Evolutionary conservation across 2,329 filamentous ascomycete species (phyloP), one percentile per base, ranked within the genome.

Genomic region (Thielaviopsis punctulata): DNA sequence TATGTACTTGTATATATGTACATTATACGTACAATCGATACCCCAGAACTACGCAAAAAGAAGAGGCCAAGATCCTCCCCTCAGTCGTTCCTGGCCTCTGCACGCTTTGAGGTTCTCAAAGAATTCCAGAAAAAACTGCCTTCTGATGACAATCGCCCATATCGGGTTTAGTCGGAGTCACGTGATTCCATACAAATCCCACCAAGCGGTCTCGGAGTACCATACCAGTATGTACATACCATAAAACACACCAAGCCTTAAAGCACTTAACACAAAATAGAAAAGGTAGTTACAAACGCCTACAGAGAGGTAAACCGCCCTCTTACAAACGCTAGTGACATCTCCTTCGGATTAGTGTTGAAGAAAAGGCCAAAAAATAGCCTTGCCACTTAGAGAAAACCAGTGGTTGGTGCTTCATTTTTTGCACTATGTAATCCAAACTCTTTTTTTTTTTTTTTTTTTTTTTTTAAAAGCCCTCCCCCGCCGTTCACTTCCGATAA

Each of bases 191-290:
- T 3, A 9, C 2, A n/a, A 15, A 36, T 36, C 30, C 30, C 30
- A 5, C 9, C 41, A n/a, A 54, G 52, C 52, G 52, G 39, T 54
- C 27, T 54, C 52, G 52, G 52, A 54, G 52, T 46, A 22, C 10
- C 43, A 21, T 22, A 23, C 49, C 27, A 21, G 7, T 6, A 12
- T 12, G 15, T 15, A 36, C 10, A 33, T 10, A 33, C 10, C 10
- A 33, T 33, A 27, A 27, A 27, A 10, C 5, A 27, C 6, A 27
- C 25, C 5, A 27, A 27, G 25, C n/a, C n/a, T n/a, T n/a, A n/a
- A n/a, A n/a, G n/a, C n/a, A n/a, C n/a, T n/a, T n/a, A 27, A 27
- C 5, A 27, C 10, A 6, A 33, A 25, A 36, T 30, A 18, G 19
- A 44, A 51, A 51, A 25, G 49, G 49, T 25, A 51, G 41, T 39